phyloP scores from a whole-genome alignment of 495 filamentous ascomycete species.

The Cercophora scortea region DNA sequence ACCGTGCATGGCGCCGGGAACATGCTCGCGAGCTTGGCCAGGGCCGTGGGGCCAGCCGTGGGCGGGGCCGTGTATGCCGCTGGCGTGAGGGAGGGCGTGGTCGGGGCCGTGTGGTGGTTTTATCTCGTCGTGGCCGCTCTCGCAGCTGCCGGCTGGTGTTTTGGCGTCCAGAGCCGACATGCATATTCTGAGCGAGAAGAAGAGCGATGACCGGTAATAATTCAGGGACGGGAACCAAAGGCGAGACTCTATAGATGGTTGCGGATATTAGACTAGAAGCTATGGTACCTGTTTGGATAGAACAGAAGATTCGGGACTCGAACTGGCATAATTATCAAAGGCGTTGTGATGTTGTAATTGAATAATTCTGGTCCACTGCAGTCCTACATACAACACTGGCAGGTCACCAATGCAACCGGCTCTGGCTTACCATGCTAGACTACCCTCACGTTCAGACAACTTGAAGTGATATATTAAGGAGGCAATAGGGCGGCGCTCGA shows the following conservation, averaged over 20 bases:
- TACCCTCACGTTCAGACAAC: too few relatives aligned
- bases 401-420: too few relatives aligned
- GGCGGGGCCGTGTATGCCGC: constrained; percentile 56
- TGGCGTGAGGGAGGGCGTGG: constrained; percentile 55
- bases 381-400: too few relatives aligned
- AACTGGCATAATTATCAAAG: too few relatives aligned
- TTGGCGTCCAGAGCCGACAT: not conserved
- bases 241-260: too few relatives aligned
- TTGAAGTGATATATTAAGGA: too few relatives aligned
- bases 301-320: too few relatives aligned
- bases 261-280: not conserved
- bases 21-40: constrained; percentile 49
- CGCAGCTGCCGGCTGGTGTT: constrained; percentile 6
- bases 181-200: not conserved
- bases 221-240: too few relatives aligned
- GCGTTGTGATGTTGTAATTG: too few relatives aligned
- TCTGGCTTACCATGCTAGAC: too few relatives aligned
- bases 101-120: constrained; percentile 69
- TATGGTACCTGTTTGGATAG: not conserved
- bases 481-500: too few relatives aligned
- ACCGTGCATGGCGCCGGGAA: constrained; percentile 65
- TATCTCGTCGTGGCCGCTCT: constrained; percentile 24
- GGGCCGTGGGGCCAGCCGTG: constrained; percentile 60
- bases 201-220: not conserved
- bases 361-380: too few relatives aligned